phyloP scores from a whole-genome alignment of 129 eudicot species.

The Arctium minus region DNA sequence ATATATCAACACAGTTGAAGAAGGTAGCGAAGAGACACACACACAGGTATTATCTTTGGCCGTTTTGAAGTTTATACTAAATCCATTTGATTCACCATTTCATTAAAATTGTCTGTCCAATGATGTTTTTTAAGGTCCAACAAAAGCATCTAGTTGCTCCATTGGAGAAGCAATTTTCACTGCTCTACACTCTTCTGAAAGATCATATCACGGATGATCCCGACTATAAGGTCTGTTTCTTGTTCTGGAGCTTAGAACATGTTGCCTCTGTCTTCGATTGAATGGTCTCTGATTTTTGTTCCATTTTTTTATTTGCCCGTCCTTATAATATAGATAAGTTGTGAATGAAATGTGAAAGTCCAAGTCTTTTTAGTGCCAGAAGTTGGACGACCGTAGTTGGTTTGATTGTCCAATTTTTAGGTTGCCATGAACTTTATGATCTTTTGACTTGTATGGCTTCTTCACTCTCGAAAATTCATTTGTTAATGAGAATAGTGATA shows the following conservation, averaged over 20 bases:
- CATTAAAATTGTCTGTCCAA: not conserved
- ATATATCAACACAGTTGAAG: constrained; percentile 73
- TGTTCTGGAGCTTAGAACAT: not conserved
- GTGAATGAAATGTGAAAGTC: not conserved
- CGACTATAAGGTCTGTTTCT: constrained; percentile 69
- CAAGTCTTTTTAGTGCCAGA: not conserved
- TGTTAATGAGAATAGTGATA: not conserved
- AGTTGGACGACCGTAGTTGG: not conserved
- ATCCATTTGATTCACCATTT: not conserved
- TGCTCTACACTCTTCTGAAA: constrained; percentile 71
- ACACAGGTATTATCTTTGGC: constrained; percentile 53
- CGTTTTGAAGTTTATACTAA: not conserved
- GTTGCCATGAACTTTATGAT: not conserved
- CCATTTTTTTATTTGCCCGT: not conserved
- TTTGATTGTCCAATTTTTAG: not conserved
- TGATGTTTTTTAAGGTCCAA: constrained; percentile 61
- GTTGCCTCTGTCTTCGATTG: not conserved
- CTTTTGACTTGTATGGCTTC: not conserved
- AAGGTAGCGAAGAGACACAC: constrained; percentile 91
- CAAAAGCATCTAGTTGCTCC: constrained; percentile 83
- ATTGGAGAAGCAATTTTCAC: constrained; percentile 71
- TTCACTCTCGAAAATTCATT: not conserved
- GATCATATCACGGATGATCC: constrained; percentile 81
- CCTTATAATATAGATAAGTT: not conserved
- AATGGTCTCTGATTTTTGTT: not conserved